Evolutionary conservation across 1,284 basidiomycete genomes (phyloP), one percentile per base, ranked within the genome.

Genomic region (Ustilago xerochloae): DNA sequence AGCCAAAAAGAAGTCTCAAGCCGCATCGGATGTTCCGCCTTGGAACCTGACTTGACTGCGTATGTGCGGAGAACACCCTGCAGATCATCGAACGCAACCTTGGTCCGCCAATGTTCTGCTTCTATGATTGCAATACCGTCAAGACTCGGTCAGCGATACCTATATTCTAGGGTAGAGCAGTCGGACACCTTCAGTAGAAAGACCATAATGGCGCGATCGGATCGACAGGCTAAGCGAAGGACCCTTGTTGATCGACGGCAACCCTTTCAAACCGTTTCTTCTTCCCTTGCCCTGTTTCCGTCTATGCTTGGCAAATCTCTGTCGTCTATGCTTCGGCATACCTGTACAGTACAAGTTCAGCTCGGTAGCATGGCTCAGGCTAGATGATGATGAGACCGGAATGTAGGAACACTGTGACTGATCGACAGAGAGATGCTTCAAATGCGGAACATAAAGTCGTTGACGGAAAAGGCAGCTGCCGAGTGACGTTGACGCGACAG

Each of bases 191-290:
- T 13, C 12, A 36, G 6, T n/a, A 36, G 35, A 12, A 36, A 6
- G 15, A 9, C 35, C 32, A 22, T 39, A 39, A 46, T 46, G 46
- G 61, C 47, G 47, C 61, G 53, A 63, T 51, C 52, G 43, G 46
- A 46, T 52, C 49, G 43, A 46, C 55, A 6, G 29, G 12, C 13
- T 63, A 57, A 53, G 49, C 43, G 55, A 57, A 53, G 43, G 62
- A 63, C 62, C 62, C 62, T 63, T 43, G 22, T 53, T 58, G 62
- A 63, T 63, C 62, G 49, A 52, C 54, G 41, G 24, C 30, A 16
- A 38, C 29, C 30, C 28, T 29, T 35, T 18, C 22, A 18, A 33
- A 30, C 24, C 50, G n/a, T 32, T 39, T 28, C 50, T 10, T 36
- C 48, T 24, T 24, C 10, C 22, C n/a, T n/a, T n/a, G n/a, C n/a